Evolutionary conservation across 306 rosid species (phyloP).

Genomic region (Sechiopsis laciniata): DNA sequence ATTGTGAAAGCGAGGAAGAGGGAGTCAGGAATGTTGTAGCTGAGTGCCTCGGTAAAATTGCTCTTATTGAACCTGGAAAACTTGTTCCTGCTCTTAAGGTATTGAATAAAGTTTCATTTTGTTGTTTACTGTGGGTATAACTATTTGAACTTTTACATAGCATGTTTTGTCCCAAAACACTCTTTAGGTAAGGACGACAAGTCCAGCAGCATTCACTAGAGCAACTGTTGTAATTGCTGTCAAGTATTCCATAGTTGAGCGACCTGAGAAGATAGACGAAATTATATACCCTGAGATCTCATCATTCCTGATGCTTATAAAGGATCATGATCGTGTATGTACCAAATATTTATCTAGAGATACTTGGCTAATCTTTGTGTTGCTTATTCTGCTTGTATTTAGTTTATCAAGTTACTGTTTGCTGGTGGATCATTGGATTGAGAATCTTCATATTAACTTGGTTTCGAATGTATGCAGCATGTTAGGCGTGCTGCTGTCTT

Average conservation of each 20-base stretch:
- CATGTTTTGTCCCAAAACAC: slow-evolving; percentile 18
- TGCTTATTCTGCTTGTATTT: not conserved
- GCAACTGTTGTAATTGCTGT: slow-evolving; percentile 99
- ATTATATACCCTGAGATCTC: slow-evolving; percentile 88
- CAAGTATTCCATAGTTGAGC: slow-evolving; percentile 92
- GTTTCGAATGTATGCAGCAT: slow-evolving; percentile 55
- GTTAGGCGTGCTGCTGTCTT: slow-evolving; percentile 98
- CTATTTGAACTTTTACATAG: not conserved
- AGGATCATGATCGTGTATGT: slow-evolving; percentile 86
- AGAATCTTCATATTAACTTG: slow-evolving; percentile 14
- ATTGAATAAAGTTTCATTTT: slow-evolving; percentile 22
- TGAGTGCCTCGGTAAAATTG: slow-evolving; percentile 94
- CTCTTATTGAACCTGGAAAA: slow-evolving; percentile 90
- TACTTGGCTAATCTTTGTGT: not conserved
- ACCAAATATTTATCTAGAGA: not conserved
- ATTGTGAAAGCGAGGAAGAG: slow-evolving; percentile 98
- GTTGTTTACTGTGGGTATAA: slow-evolving; percentile 22
- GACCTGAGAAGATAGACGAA: slow-evolving; percentile 95
- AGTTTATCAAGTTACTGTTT: slow-evolving; percentile 7
- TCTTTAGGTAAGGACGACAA: slow-evolving; percentile 70
- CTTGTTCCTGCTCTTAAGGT: slow-evolving; percentile 99
- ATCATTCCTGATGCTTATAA: slow-evolving; percentile 92
- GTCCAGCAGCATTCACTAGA: slow-evolving; percentile 91
- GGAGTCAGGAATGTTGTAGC: slow-evolving; percentile 99
- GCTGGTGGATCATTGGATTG: not conserved